Conservation (phyloP, 306 rosid genomes). For the Hippophae rhamnoides region DNA sequence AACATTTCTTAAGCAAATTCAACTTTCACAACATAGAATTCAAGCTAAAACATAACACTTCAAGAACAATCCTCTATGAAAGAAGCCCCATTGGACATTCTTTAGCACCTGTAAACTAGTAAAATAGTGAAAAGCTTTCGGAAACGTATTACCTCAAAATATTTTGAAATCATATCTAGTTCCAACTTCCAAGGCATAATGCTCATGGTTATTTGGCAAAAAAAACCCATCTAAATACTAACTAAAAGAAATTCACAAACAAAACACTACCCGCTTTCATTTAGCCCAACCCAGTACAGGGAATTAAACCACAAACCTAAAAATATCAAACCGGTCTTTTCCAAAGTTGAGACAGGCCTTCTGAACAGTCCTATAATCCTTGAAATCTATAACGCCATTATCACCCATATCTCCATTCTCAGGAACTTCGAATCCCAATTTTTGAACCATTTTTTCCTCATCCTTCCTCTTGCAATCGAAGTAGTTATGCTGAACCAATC, state of each 20-base stretch:
- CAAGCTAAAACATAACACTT: no score
- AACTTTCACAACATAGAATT: no score
- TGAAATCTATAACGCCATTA: conserved; percentile 38
- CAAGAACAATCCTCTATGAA: no score
- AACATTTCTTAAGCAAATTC: no score
- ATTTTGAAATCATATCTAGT: no score
- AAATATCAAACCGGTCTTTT: conserved; percentile 77
- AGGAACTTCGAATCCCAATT: conserved; percentile 41
- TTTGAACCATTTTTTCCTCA: conserved; percentile 64
- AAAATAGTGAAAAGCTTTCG: no score
- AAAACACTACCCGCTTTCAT: neutral
- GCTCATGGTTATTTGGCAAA: no score
- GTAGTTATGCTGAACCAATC: conserved; percentile 81
- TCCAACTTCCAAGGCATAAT: no score
- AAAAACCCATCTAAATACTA: neutral
- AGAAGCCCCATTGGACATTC: no score
- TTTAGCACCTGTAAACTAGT: no score
- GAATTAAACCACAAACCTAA: conserved; percentile 50
- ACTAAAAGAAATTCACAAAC: neutral
- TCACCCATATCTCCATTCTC: conserved; percentile 16
- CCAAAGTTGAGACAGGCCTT: conserved; percentile 77
- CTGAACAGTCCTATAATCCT: conserved; percentile 63
- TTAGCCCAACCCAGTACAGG: neutral
- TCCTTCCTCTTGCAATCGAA: conserved; percentile 71
- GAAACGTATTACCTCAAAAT: no score